Evolutionary conservation across 352 stramenopile genomes (phyloP), one percentile per base, ranked within the genome.

Genomic region (Globisporangium abappressorium): DNA sequence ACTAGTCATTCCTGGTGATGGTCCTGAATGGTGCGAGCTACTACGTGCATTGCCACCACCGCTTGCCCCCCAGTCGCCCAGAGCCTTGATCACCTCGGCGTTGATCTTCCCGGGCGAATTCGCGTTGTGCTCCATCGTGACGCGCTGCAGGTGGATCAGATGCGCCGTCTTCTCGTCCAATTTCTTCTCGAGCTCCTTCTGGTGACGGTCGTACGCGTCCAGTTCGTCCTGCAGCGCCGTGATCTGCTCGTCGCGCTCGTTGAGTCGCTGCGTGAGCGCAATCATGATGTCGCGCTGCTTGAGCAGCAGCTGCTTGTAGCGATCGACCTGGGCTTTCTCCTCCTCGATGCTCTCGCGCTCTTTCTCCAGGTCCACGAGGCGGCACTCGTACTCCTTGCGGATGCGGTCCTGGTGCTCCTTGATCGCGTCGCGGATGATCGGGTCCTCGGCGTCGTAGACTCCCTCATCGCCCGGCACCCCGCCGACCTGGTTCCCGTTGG

Each of bases 271-370:
- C 20, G 95, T 98, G 33, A 98, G 78, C 11, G 94, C 94, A 56
- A 98, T 98, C 94, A 98, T 98, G 46, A 98, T 98, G 71, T 98
- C 95, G 3, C 95, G 83, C 72, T 98, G 94, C 76, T 98, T 98
- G 56, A 98, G 81, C n/a, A 98, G 77, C 18, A 98, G 74, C 62
- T 98, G 93, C 72, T 98, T 98, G 81, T 98, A 98, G 26, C 95
- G 81, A 65, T 98, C 95, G 15, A 98, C 94, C 70, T 98, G 92
- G 6, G 95, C 92, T 58, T 98, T 98, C 69, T 98, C 94, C 66
- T 98, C 87, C 47, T 98, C 93, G 43, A 98, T 98, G 4, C 80
- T 97, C 72, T 98, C 92, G 6, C 94, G 82, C 70, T 98, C 95
- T 24, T 95, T 93, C 74, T 98, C 95, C 7, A 98, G 75, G 43